Percentiles rank a stretch among this genome's conserved stretches.
Evolutionary conservation across 2,329 filamentous ascomycete genomes (phyloP).

Genomic region (Trichoderma sp.): DNA sequence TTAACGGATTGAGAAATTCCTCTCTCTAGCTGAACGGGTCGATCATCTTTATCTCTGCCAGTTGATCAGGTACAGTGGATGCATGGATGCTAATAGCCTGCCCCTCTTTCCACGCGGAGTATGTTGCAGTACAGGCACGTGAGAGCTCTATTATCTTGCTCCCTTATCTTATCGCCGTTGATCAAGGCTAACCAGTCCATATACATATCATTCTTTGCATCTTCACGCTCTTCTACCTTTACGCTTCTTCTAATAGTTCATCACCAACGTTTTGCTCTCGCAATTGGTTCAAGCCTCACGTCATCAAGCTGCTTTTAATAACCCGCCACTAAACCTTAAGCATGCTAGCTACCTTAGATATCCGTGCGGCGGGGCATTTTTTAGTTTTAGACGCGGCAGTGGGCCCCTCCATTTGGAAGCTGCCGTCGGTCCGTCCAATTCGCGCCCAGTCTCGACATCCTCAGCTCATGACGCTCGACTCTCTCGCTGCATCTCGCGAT

Average conservation of each 20-base stretch:
- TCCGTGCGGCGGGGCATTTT: conserved; percentile 10
- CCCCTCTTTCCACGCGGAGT: neutral
- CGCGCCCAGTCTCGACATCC: conserved; percentile 5
- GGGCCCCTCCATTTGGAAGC: conserved; percentile 5
- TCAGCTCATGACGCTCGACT: neutral
- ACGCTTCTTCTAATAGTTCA: neutral
- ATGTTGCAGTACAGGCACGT: neutral
- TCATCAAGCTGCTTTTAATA: neutral
- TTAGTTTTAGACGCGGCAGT: conserved; percentile 17
- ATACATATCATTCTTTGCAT: neutral
- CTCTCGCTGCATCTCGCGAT: neutral
- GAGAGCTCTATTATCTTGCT: neutral
- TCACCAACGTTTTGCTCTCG: neutral
- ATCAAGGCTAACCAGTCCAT: too few relatives aligned
- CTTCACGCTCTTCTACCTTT: neutral
- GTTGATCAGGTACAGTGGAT: neutral
- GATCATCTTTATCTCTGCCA: neutral
- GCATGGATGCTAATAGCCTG: neutral
- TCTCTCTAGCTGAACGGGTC: neutral
- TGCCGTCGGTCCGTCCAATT: neutral
- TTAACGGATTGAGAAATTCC: neutral
- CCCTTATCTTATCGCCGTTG: neutral
- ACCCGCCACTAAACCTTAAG: neutral
- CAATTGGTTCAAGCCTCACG: neutral
- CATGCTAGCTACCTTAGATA: neutral